Conservation (phyloP, 2,329 filamentous ascomycete genomes). For the Davidsoniella australis region DNA sequence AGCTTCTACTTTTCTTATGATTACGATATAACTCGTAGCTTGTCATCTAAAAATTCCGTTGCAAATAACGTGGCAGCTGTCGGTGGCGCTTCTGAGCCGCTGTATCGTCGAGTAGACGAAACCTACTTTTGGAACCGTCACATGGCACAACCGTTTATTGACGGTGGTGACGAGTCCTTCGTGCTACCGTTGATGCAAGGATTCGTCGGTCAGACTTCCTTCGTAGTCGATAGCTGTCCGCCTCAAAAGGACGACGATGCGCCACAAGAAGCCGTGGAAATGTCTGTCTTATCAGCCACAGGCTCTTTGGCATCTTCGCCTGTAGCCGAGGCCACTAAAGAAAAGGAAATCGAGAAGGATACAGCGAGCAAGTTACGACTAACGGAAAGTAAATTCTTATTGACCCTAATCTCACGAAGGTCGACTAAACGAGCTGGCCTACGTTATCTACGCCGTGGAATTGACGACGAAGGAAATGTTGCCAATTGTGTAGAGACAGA, state of each 20-base stretch:
- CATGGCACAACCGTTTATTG: conserved; percentile 56
- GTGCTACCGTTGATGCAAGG: conserved; percentile 79
- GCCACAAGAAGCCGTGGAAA: conserved; percentile 29
- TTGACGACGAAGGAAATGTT: conserved; percentile 75
- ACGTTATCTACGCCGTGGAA: conserved; percentile 74
- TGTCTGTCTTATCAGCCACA: conserved; percentile 21
- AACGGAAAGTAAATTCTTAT: conserved; percentile 42
- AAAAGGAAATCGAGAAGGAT: conserved; percentile 13
- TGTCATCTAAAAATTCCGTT: conserved; percentile 26
- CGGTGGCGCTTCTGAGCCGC: conserved; percentile 26
- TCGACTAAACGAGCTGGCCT: conserved; percentile 75
- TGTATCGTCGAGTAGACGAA: conserved; percentile 57
- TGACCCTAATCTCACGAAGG: conserved; percentile 85
- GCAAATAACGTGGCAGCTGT: conserved; percentile 19
- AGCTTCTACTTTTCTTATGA: conserved; percentile 97
- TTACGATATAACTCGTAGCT: conserved; percentile 64
- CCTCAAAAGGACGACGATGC: conserved; percentile 33
- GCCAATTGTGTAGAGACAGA: conserved; percentile 93
- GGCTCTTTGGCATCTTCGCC: conserved; percentile 11
- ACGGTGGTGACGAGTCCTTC: conserved; percentile 52
- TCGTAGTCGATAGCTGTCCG: conserved; percentile 50
- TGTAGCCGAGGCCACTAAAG: conserved; percentile 14
- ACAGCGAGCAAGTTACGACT: conserved; percentile 17
- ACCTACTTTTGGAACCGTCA: conserved; percentile 85
- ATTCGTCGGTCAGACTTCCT: conserved; percentile 74